phyloP scores from a whole-genome alignment of 768 basidiomycete species.

The Serpula lacrymans region DNA sequence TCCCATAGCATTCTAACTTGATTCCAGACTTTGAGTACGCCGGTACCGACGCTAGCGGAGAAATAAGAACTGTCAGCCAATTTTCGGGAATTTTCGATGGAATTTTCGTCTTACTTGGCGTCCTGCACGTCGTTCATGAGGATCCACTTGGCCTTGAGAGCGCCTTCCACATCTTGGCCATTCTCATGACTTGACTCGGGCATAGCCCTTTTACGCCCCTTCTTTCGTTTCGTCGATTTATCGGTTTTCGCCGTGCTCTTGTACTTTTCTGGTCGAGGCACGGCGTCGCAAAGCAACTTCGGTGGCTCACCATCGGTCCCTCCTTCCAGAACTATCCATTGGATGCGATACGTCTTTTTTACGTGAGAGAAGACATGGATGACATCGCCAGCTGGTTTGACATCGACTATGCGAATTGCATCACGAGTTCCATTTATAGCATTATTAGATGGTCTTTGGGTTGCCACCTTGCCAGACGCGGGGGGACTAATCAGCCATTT shows the following conservation, averaged over 20 bases:
- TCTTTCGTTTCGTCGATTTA: constrained; percentile 8
- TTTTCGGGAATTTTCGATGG: not conserved
- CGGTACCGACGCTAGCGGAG: constrained; percentile 61
- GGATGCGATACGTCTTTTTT: constrained; percentile 75
- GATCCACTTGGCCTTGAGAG: constrained; percentile 45
- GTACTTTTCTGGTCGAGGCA: constrained; percentile 3
- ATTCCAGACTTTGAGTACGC: constrained; percentile 73
- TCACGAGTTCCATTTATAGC: constrained; percentile 4
- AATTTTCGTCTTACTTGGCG: constrained; percentile 57
- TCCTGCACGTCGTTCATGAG: constrained; percentile 49
- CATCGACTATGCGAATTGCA: constrained; percentile 35
- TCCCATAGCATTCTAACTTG: constrained; percentile 50
- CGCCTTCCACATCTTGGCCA: not conserved
- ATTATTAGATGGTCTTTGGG: not conserved
- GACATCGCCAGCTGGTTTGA: constrained; percentile 59
- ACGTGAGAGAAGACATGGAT: constrained; percentile 89
- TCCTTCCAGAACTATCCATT: constrained; percentile 68
- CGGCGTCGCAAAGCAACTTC: constrained; percentile 6
- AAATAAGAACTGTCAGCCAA: not conserved
- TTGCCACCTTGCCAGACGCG: constrained; percentile 2
- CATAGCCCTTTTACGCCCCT: constrained; percentile 11
- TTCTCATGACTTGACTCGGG: constrained; percentile 12
- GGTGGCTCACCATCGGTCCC: constrained; percentile 45
- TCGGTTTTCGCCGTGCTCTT: constrained; percentile 6
- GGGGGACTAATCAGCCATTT: constrained; percentile 36